These are phyloP conservation scores for Aegilops tauschii DNA, from an alignment of 176 grass and related monocot species.

Conservation along the genomic window DNA sequence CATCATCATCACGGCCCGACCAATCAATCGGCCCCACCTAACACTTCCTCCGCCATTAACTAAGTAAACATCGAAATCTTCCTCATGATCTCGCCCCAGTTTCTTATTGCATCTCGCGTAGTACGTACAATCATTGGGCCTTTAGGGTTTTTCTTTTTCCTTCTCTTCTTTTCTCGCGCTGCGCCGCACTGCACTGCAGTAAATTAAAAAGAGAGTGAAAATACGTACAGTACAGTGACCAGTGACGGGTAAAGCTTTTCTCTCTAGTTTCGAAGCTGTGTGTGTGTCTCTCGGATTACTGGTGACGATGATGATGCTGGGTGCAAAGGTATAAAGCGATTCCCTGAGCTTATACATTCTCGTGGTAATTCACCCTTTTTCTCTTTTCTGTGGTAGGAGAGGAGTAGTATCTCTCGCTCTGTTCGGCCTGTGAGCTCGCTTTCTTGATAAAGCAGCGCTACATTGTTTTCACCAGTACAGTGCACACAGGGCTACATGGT, in stretches of 20 bases:
- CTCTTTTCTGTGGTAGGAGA: background rate
- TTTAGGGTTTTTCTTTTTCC: background rate
- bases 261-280: slow-evolving; percentile 27
- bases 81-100: background rate
- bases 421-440: slow-evolving; percentile 25
- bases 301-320: background rate
- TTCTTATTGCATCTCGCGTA: background rate
- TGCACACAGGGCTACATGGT: background rate
- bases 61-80: background rate
- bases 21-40: slow-evolving; percentile 3
- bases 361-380: slow-evolving; percentile 13
- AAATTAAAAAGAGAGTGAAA: background rate
- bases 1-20: background rate
- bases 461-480: too few relatives aligned
- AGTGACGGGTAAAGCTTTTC: background rate
- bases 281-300: background rate
- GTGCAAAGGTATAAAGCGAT: slow-evolving; percentile 1
- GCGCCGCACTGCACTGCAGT: background rate
- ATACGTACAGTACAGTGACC: background rate
- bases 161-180: slow-evolving; percentile 23
- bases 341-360: background rate
- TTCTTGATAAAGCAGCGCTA: slow-evolving; percentile 34
- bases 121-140: slow-evolving; percentile 44
- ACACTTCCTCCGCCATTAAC: background rate
- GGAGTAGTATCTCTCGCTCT: background rate